Evolutionary conservation across 2,329 filamentous ascomycete genomes (phyloP).

Genomic region (Sclerotinia glacialis): DNA sequence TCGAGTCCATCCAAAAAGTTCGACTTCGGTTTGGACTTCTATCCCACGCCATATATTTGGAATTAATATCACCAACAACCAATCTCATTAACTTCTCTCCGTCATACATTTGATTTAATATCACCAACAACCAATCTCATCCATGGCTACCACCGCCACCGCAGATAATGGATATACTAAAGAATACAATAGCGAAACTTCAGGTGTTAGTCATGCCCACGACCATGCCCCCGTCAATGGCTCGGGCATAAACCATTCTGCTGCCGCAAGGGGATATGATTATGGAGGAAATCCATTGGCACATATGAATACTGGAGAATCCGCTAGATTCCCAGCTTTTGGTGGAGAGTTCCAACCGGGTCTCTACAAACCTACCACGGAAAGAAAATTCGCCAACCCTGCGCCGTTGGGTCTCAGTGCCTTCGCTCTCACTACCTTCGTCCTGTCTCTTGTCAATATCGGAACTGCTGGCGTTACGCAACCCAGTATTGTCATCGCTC

Average conservation of each 20-base stretch:
- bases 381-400: conserved; percentile 57
- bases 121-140: conserved; percentile 9
- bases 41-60: too few species aligned
- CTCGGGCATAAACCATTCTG: conserved; percentile 18
- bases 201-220: conserved; percentile 12
- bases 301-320: conserved; percentile 45
- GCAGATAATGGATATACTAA: conserved; percentile 29
- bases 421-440: conserved; percentile 62
- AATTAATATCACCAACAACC: too few species aligned
- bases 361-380: conserved; percentile 52
- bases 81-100: background rate
- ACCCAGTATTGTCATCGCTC: conserved; percentile 54
- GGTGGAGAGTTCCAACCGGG: conserved; percentile 60
- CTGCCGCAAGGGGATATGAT: conserved; percentile 25
- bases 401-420: conserved; percentile 58
- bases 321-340: conserved; percentile 51
- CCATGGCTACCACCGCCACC: conserved; percentile 33
- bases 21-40: too few species aligned
- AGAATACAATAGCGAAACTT: conserved; percentile 27
- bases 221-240: conserved; percentile 26
- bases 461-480: conserved; percentile 45
- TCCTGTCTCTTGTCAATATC: conserved; percentile 58
- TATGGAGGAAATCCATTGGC: conserved; percentile 48
- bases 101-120: background rate
- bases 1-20: too few species aligned